Conservation (phyloP, 345 rosid genomes). For the Ceriops tagal region DNA sequence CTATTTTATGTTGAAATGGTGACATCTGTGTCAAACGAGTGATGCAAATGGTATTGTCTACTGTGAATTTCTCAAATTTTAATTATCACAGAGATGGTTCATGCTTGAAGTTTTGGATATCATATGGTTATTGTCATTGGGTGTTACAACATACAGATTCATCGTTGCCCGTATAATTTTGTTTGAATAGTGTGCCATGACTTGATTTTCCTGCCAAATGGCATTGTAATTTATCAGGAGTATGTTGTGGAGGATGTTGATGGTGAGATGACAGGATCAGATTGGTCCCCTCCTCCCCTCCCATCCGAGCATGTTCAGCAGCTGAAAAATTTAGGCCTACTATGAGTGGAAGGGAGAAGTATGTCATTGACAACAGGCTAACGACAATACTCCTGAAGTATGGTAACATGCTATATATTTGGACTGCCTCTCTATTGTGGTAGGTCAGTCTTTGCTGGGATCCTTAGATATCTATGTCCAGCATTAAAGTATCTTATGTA, state of each 20-base stretch:
- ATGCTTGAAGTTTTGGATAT: no score
- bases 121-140: no score
- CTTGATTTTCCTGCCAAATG: slow-evolving; percentile 2
- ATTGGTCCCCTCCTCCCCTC: slow-evolving; percentile 87
- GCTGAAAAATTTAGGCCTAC: slow-evolving; percentile 83
- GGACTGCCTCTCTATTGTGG: slow-evolving; percentile 25
- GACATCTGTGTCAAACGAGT: neutral
- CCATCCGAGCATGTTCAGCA: slow-evolving; percentile 89
- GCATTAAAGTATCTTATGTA: neutral
- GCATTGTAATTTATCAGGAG: slow-evolving; percentile 44
- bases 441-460: slow-evolving; percentile 21
- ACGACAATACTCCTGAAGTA: no score
- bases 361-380: slow-evolving; percentile 9
- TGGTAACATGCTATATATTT: slow-evolving; percentile 22
- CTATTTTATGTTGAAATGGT: neutral
- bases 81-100: neutral
- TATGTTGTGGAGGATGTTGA: slow-evolving; percentile 99
- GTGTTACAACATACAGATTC: no score
- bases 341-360: slow-evolving; percentile 32
- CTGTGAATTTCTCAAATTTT: neutral
- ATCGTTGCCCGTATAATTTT: neutral
- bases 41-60: neutral
- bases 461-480: slow-evolving; percentile 1
- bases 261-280: slow-evolving; percentile 75
- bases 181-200: neutral